A percentile compares a stretch with the other conserved stretches of the same genome.
These are phyloP conservation scores for Phlebopus sp. DNA, from an alignment of 1,284 basidiomycete genomes.

Conservation along the genomic window DNA sequence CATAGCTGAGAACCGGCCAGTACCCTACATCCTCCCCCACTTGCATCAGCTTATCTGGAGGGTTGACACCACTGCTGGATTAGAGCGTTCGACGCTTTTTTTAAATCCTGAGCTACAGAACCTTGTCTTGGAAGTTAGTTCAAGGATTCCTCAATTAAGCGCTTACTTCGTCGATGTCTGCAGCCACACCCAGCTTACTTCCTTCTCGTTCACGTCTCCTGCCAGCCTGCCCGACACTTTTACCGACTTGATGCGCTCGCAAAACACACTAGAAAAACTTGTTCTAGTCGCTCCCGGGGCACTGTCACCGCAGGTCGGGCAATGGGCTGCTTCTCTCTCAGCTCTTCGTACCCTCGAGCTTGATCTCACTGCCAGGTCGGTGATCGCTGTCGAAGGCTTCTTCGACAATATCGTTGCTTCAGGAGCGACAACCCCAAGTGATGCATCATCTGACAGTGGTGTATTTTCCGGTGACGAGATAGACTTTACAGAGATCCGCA, in stretches of 20 bases:
- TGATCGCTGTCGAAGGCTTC: slow-evolving; percentile 70
- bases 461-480: slow-evolving; percentile 71
- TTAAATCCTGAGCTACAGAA: slow-evolving; percentile 56
- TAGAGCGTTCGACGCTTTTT: slow-evolving; percentile 64
- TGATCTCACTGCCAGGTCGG: slow-evolving; percentile 64
- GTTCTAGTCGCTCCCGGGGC: slow-evolving; percentile 68
- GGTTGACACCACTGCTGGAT: slow-evolving; percentile 57
- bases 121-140: slow-evolving; percentile 60
- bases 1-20: slow-evolving; percentile 60
- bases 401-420: slow-evolving; percentile 68
- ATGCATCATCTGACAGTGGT: slow-evolving; percentile 66
- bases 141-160: slow-evolving; percentile 53
- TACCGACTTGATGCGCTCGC: slow-evolving; percentile 57
- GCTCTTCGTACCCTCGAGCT: slow-evolving; percentile 60
- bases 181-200: slow-evolving; percentile 54
- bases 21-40: slow-evolving; percentile 62
- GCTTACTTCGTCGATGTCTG: slow-evolving; percentile 62
- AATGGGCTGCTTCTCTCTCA: slow-evolving; percentile 62
- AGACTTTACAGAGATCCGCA: slow-evolving; percentile 69
- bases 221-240: slow-evolving; percentile 67
- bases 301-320: slow-evolving; percentile 61
- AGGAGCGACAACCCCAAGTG: slow-evolving; percentile 65
- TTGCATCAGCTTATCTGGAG: slow-evolving; percentile 69
- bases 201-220: slow-evolving; percentile 65
- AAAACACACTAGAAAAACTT: slow-evolving; percentile 58